Percentiles rank a stretch among this genome's conserved stretches.
phyloP scores from a whole-genome alignment of 441 rosid genomes.

The Euphorbia schlechtendalii region DNA sequence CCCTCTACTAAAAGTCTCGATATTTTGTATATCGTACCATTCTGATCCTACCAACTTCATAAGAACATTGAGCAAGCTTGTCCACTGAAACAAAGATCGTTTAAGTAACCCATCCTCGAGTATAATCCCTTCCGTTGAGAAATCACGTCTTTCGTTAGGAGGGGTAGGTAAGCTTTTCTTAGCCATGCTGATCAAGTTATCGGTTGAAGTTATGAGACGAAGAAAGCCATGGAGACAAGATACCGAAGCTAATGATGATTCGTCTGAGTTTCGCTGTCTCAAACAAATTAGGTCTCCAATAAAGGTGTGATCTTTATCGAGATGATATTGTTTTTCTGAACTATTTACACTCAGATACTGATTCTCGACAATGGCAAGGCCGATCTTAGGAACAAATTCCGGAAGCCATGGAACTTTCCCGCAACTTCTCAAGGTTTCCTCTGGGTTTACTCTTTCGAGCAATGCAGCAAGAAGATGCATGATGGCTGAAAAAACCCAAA shows the following conservation, averaged over 20 bases:
- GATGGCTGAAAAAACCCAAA: constrained; percentile 67
- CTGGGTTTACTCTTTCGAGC: constrained; percentile 58
- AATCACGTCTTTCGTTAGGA: constrained; percentile 29
- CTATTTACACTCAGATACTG: constrained; percentile 35
- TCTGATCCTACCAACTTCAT: constrained; percentile 41
- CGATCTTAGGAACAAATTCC: constrained; percentile 80
- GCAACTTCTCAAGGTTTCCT: constrained; percentile 25
- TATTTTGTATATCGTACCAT: constrained; percentile 53
- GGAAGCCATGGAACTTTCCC: constrained; percentile 65
- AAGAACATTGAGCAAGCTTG: constrained; percentile 38
- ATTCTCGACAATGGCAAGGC: constrained; percentile 57
- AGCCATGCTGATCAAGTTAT: constrained; percentile 52
- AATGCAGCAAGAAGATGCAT: constrained; percentile 59
- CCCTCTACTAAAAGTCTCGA: constrained; percentile 76
- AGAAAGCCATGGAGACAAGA: constrained; percentile 64
- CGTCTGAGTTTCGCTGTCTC: constrained; percentile 43
- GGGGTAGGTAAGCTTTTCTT: constrained; percentile 27
- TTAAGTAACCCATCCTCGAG: constrained; percentile 60
- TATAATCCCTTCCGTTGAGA: constrained; percentile 45
- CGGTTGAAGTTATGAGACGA: constrained; percentile 36
- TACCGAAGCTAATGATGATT: constrained; percentile 61
- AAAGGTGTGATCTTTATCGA: constrained; percentile 39
- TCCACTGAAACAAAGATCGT: constrained; percentile 43
- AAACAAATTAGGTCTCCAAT: constrained; percentile 45
- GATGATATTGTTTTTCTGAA: constrained; percentile 26